Evolutionary conservation across 257 asterid species (phyloP).

Genomic region (Solanum appendiculatum): DNA sequence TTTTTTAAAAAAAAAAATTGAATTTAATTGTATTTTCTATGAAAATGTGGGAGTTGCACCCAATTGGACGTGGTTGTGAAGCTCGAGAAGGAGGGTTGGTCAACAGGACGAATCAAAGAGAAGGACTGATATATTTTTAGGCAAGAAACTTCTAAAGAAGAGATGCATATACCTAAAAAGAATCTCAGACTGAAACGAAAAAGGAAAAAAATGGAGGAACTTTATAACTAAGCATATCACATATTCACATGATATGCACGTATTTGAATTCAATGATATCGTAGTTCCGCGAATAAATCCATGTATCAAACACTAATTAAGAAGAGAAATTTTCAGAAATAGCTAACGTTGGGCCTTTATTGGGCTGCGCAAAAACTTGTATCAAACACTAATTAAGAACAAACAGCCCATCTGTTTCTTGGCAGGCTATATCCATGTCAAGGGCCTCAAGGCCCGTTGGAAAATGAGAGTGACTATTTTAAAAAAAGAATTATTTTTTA

Average conservation of each 20-base stretch:
- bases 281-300: background rate
- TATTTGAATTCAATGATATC: background rate
- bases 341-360: too few species aligned
- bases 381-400: background rate
- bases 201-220: background rate
- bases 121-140: background rate
- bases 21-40: too few species aligned
- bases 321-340: too few species aligned
- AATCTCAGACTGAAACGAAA: background rate
- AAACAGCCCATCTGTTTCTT: background rate
- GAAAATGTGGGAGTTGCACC: background rate
- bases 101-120: background rate
- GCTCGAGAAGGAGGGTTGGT: background rate
- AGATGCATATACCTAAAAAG: background rate
- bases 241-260: background rate
- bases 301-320: too few species aligned
- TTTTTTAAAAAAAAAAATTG: background rate
- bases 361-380: too few species aligned
- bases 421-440: background rate
- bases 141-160: background rate
- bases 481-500: too few species aligned
- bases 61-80: background rate
- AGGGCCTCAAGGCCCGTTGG: background rate
- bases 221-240: background rate
- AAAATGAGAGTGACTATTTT: background rate